Percentiles rank a stretch among this genome's conserved stretches.
phyloP scores from a whole-genome alignment of 2,329 filamentous ascomycete species.

The Didymella glomerata region DNA sequence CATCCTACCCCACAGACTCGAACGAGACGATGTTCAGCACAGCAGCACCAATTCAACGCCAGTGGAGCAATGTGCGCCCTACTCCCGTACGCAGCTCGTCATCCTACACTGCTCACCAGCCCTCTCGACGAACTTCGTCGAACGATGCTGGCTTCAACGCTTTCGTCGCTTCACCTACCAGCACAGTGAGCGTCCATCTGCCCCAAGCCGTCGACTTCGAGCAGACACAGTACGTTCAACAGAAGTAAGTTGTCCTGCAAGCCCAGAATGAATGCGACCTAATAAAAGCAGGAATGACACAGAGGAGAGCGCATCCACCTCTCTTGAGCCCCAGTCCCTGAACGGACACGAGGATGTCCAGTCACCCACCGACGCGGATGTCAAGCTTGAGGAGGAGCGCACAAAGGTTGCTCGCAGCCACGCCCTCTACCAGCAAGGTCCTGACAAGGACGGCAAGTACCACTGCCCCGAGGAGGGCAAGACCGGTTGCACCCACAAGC shows the following conservation, averaged over 20 bases:
- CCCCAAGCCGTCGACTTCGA: conserved; percentile 35
- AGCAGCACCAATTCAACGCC: conserved; percentile 31
- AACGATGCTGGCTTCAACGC: conserved; percentile 37
- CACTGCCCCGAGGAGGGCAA: conserved; percentile 87
- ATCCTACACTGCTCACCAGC: conserved; percentile 38
- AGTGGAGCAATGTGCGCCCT: conserved; percentile 35
- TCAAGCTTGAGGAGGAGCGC: conserved; percentile 49
- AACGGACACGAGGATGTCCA: conserved; percentile 43
- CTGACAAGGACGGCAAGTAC: conserved; percentile 80
- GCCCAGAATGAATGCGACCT: neutral
- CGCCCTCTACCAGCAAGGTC: conserved; percentile 73
- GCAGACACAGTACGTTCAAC: conserved; percentile 30
- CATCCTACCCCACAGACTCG: conserved; percentile 34
- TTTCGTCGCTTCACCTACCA: conserved; percentile 46
- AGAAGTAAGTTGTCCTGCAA: conserved; percentile 28
- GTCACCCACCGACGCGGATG: conserved; percentile 42
- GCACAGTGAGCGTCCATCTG: conserved; percentile 39
- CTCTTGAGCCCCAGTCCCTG: conserved; percentile 37
- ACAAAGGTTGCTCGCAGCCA: conserved; percentile 60
- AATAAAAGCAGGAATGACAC: conserved; percentile 35
- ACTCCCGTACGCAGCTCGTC: conserved; percentile 35
- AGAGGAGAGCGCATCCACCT: conserved; percentile 37
- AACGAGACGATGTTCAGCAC: conserved; percentile 38
- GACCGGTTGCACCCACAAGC: conserved; percentile 83
- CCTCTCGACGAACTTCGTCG: conserved; percentile 35